Base-by-base conservation (phyloP, 2,329 filamentous ascomycete species). In the Lachnellula cervina region DNA sequence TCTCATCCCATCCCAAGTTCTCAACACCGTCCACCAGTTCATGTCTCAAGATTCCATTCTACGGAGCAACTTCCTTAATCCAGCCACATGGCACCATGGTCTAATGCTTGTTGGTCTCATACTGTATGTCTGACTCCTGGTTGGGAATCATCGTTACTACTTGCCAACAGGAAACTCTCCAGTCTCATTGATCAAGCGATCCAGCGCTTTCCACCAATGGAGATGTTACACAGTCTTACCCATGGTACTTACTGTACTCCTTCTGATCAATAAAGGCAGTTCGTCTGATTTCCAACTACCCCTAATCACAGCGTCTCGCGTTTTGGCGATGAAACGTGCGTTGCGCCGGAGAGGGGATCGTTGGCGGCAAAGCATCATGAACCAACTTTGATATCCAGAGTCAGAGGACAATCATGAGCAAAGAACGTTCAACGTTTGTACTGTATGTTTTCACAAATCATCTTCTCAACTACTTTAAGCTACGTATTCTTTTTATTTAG, bases 121-220 rank as follows among this genome's bases (percentile, higher is more conserved):
- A 23, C 3, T 32, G 28, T 32, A 11, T 32, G 28, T 32, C 28
- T 32, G 28, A 32, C 42, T 46, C 48, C 53, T 51, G 25, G 47
- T 19, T 28, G 53, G 17, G 47, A 49, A 55, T 55, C 53, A 25
- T 51, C 48, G 47, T 38, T 34, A 49, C 47, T 21, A 54, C 52
- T 17, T 50, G 37, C 52, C 40, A 7, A 38, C 23, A 21, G 40
- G 48, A 32, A 32, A 32, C 28, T 32, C 28, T 32, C 28, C 28
- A 32, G 9, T 32, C 28, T 32, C 28, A 32, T 16, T 51, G 25
- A 43, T 52, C 25, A 38, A 47, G 28, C 19, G 46, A 49, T 54
- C 49, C 51, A 51, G 40, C 49, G 37, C 28, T 48, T 49, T 35
- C 28, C 46, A 13, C 46, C 46, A 49, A 49, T 49, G 32, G 38